phyloP scores from a whole-genome alignment of 495 filamentous ascomycete genomes.

The Trichoderma parareesei region DNA sequence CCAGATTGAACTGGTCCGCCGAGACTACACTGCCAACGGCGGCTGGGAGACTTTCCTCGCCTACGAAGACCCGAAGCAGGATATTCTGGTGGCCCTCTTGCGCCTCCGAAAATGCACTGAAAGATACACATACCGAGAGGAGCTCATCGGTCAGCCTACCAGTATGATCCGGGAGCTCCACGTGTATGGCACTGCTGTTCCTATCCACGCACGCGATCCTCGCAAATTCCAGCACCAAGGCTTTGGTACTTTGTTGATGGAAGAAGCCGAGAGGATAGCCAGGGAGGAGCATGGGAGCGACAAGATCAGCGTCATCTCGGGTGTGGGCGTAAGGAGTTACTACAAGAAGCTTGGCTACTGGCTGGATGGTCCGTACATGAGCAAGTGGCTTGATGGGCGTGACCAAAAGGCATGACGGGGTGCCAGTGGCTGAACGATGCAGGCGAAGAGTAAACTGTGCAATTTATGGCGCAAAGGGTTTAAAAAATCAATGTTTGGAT shows the following conservation, averaged over 20 bases:
- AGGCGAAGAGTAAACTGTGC: background rate
- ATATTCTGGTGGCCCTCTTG: constrained; percentile 89
- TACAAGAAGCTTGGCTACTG: constrained; percentile 88
- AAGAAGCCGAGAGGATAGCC: constrained; percentile 93
- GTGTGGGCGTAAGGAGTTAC: constrained; percentile 89
- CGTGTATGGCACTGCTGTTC: constrained; percentile 93
- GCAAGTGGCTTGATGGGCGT: constrained; percentile 52
- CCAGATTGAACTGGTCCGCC: constrained; percentile 91
- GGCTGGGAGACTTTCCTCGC: constrained; percentile 98
- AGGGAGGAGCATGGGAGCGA: constrained; percentile 83
- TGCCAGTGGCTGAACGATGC: background rate
- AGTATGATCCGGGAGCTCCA: constrained; percentile 91
- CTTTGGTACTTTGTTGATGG: constrained; percentile 93
- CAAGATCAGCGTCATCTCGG: constrained; percentile 94
- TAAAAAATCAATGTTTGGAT: too few species aligned
- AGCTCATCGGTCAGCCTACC: constrained; percentile 77
- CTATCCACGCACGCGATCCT: constrained; percentile 85
- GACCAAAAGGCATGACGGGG: constrained; percentile 13
- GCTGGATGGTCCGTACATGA: constrained; percentile 88
- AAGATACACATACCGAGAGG: constrained; percentile 83
- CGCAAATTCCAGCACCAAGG: constrained; percentile 98
- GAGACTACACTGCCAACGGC: constrained; percentile 89
- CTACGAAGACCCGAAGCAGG: constrained; percentile 97
- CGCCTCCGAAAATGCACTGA: constrained; percentile 83
- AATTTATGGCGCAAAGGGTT: background rate